A percentile compares a stretch with the other conserved stretches of the same genome.
These are phyloP conservation scores for Tolypocladium capitatum DNA, from an alignment of 2,329 filamentous ascomycete species.

Conservation along the genomic window DNA sequence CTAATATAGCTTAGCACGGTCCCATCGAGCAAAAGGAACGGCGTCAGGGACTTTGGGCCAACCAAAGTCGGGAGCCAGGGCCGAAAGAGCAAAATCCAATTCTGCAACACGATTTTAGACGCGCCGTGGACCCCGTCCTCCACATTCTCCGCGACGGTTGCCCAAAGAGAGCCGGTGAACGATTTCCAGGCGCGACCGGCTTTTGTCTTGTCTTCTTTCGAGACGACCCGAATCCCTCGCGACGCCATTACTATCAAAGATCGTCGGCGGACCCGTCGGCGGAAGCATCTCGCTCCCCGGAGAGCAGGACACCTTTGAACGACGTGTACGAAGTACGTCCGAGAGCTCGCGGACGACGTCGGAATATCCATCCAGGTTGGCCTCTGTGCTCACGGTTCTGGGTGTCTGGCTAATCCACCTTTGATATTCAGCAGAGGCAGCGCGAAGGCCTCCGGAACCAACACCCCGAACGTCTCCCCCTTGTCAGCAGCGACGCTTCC, in stretches of 20 bases:
- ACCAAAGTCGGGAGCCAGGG: neutral
- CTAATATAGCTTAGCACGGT: neutral
- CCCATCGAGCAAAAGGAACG: neutral
- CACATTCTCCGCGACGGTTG: neutral
- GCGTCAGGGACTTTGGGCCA: neutral
- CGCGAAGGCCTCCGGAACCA: neutral
- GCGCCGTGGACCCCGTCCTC: neutral
- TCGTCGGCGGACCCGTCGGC: neutral
- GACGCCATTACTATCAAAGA: neutral
- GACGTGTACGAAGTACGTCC: neutral
- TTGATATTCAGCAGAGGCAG: neutral
- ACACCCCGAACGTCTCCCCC: neutral
- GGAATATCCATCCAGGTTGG: neutral
- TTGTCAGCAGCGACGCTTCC: neutral
- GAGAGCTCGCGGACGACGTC: neutral
- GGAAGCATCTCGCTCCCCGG: neutral
- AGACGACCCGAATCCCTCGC: neutral
- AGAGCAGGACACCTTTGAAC: neutral
- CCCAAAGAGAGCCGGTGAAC: neutral
- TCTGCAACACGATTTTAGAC: neutral
- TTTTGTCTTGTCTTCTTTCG: neutral
- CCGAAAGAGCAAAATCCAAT: neutral
- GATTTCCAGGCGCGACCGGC: neutral
- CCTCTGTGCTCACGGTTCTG: neutral
- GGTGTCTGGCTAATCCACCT: neutral